Base-by-base conservation (phyloP, 2,329 filamentous ascomycete species). In the Ophiostoma tasmaniense region DNA sequence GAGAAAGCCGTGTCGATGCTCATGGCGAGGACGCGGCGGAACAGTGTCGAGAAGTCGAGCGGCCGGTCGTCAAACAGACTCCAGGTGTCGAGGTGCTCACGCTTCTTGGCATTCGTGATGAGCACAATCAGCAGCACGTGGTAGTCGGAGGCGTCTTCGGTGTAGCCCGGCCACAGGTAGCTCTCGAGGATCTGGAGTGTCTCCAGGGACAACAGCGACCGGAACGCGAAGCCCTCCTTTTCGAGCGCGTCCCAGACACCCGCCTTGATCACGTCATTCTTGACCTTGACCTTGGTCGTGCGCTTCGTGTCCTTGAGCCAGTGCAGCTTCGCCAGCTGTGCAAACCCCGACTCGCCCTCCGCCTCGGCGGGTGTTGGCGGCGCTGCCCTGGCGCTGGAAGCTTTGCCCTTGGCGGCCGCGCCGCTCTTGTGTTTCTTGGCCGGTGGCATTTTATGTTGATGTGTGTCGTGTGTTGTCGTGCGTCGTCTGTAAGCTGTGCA, bases 131-230 rank as follows among this genome's bases (percentile, higher is more conserved):
- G 83, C 42, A 98, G 82, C 68, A 97, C 90, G 77, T 99, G 94
- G 75, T 93, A 89, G 77, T 99, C 96, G 39, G 94, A 96, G 3
- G 92, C 88, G 75, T 95, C 89, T 72, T 96, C 91, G 14, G 86
- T 88, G 77, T 96, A 99, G 67, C 90, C 92, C 64, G 95, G 95
- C 95, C 95, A 99, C 35, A 99, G 84, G 76, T 96, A 98, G 76
- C 92, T 68, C 28, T 99, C 95, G 70, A 99, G 80, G 59, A 93
- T 88, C 80, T 97, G 95, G 74, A 98, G 80, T 74, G 93, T 94
- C 79, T 99, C 95, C 68, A 99, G 84, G 33, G 91, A 85, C 72
- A 96, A 81, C 28, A 99, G 84, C 5, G 90, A 90, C 77, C 88
- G 90, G 77, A 90, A 87, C 42, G 87, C 83, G 76, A 97, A 98